phyloP scores from a whole-genome alignment of 1,139 yeast species.

The Yamadazyma atlantica region DNA sequence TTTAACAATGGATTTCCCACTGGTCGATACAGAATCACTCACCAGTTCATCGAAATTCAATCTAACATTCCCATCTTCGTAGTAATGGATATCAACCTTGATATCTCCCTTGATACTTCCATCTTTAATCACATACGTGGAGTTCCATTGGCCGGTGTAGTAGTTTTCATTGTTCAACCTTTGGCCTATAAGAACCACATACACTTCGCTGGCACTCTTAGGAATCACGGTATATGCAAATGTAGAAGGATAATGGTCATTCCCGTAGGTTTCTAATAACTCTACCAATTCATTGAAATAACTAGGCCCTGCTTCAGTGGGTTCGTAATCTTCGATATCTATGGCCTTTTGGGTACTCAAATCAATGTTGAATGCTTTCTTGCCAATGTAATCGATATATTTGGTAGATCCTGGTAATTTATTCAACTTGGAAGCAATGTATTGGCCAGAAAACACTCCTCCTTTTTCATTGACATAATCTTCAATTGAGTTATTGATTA shows the following conservation, averaged over 20 bases:
- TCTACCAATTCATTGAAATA: slow-evolving; percentile 30
- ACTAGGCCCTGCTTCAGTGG: slow-evolving; percentile 24
- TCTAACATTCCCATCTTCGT: slow-evolving; percentile 93
- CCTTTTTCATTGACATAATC: slow-evolving; percentile 29
- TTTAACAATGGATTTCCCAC: slow-evolving; percentile 38
- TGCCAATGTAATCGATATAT: slow-evolving; percentile 39
- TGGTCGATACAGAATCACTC: slow-evolving; percentile 14
- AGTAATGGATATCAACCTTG: slow-evolving; percentile 80
- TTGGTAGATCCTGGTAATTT: slow-evolving; percentile 34
- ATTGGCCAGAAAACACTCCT: slow-evolving; percentile 29
- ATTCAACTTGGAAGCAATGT: slow-evolving; percentile 36
- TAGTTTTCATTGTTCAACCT: slow-evolving; percentile 73
- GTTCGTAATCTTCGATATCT: slow-evolving; percentile 47
- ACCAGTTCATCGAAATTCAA: slow-evolving; percentile 56
- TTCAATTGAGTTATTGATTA: slow-evolving; percentile 31
- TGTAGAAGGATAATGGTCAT: slow-evolving; percentile 53
- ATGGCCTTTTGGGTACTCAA: slow-evolving; percentile 44
- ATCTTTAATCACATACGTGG: slow-evolving; percentile 54
- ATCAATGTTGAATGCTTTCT: slow-evolving; percentile 62
- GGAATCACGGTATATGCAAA: slow-evolving; percentile 49
- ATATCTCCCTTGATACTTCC: slow-evolving; percentile 52
- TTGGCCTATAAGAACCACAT: slow-evolving; percentile 65
- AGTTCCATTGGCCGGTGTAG: slow-evolving; percentile 90
- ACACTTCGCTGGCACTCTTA: slow-evolving; percentile 20
- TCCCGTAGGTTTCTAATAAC: slow-evolving; percentile 40